phyloP scores from a whole-genome alignment of 2,329 filamentous ascomycete species.

The Dryadomyces sulphureus region DNA sequence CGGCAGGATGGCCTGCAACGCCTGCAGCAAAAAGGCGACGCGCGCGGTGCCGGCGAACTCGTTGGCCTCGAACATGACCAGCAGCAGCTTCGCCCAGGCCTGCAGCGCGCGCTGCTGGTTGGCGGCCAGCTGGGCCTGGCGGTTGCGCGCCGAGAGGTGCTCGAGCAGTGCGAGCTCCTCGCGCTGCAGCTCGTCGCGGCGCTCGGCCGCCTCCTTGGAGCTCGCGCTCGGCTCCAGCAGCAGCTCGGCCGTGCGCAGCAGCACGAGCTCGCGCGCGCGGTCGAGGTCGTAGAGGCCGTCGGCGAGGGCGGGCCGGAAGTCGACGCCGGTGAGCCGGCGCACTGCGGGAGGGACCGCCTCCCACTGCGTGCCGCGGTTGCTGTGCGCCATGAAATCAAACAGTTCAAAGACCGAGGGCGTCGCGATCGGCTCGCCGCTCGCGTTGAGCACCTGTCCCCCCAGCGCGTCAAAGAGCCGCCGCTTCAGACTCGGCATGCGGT shows the following conservation, averaged over 20 bases:
- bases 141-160: conserved; percentile 49
- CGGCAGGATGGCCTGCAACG: conserved; percentile 74
- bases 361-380: conserved; percentile 35
- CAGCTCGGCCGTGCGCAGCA: conserved; percentile 51
- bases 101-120: conserved; percentile 54
- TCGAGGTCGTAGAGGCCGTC: conserved; percentile 51
- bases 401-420: conserved; percentile 74
- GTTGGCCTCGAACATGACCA: conserved; percentile 70
- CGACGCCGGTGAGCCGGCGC: conserved; percentile 47
- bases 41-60: conserved; percentile 61
- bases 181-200: conserved; percentile 33
- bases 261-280: conserved; percentile 59
- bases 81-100: conserved; percentile 73
- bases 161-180: conserved; percentile 47
- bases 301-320: conserved; percentile 46
- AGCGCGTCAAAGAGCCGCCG: conserved; percentile 55
- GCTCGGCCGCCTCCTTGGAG: conserved; percentile 22
- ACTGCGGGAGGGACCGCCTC: conserved; percentile 36
- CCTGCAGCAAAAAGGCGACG: conserved; percentile 69
- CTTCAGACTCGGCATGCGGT: conserved; percentile 55
- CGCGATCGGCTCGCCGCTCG: conserved; percentile 51
- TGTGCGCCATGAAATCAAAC: conserved; percentile 66
- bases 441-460: conserved; percentile 58
- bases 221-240: conserved; percentile 2
- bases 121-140: conserved; percentile 39